Evolutionary conservation across 352 stramenopile species (phyloP).

Genomic region (Chrysophaeum taylorii): DNA sequence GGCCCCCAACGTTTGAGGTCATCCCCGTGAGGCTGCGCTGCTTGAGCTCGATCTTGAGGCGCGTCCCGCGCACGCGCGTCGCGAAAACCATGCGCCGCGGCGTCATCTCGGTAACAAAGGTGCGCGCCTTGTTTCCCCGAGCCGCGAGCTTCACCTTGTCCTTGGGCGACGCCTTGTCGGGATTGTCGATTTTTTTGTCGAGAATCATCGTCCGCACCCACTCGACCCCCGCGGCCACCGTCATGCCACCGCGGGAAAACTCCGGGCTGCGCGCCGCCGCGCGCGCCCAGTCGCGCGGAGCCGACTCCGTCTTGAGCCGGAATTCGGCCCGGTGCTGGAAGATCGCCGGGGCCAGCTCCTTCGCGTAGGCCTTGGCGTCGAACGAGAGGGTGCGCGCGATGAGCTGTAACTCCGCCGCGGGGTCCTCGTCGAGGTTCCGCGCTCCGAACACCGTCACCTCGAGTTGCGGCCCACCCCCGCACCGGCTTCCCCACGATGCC

Average conservation of each 20-base stretch:
- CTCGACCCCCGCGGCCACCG: background rate
- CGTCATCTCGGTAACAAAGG: background rate
- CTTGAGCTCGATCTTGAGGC: slow-evolving; percentile 9
- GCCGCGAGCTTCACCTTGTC: background rate
- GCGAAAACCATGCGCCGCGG: background rate
- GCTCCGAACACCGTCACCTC: background rate
- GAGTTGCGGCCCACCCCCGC: background rate
- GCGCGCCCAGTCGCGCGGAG: background rate
- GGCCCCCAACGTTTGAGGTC: background rate
- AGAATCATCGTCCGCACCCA: background rate
- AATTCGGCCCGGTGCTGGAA: background rate
- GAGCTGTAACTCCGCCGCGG: background rate
- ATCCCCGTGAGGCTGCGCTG: background rate
- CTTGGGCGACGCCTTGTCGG: background rate
- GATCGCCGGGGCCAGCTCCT: background rate
- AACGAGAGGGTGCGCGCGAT: background rate
- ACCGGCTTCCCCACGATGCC: background rate
- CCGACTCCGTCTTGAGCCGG: background rate
- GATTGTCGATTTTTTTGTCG: background rate
- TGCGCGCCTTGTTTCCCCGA: background rate
- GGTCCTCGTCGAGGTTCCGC: background rate
- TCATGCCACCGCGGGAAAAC: background rate
- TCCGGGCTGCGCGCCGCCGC: background rate
- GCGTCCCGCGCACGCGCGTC: background rate
- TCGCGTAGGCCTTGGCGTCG: background rate